phyloP scores from a whole-genome alignment of 345 rosid species.

The Populus tremula region DNA sequence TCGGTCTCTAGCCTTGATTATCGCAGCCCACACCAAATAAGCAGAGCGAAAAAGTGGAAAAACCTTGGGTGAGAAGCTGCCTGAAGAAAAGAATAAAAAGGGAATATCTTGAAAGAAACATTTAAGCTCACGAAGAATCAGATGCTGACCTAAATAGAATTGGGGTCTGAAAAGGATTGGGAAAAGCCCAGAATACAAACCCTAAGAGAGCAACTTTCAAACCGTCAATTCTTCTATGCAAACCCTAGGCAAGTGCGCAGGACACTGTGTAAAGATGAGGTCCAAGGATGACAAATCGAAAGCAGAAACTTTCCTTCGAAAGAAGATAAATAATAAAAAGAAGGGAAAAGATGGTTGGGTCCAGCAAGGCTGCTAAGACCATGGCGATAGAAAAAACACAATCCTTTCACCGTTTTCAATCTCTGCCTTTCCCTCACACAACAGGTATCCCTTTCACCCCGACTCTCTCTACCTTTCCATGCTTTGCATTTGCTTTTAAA shows the following conservation, averaged over 20 bases:
- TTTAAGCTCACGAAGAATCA: slow-evolving; percentile 21
- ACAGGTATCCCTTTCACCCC: not conserved
- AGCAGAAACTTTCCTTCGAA: not conserved
- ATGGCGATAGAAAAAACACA: not conserved
- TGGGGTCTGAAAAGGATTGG: not conserved
- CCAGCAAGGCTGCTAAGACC: slow-evolving; percentile 11
- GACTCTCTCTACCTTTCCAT: slow-evolving; percentile 1
- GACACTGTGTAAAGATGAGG: not conserved
- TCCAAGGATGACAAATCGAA: not conserved
- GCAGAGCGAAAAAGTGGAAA: not conserved
- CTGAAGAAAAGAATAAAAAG: slow-evolving; percentile 1
- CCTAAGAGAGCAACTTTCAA: not conserved
- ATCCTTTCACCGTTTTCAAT: slow-evolving; percentile 38
- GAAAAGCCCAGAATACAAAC: not conserved
- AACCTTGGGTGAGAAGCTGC: not conserved
- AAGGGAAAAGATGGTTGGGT: slow-evolving; percentile 2
- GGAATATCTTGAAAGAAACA: slow-evolving; percentile 26
- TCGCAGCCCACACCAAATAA: too few species aligned
- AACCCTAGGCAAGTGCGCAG: not conserved
- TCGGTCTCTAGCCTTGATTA: too few species aligned
- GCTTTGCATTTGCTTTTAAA: not conserved
- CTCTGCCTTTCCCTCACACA: not conserved
- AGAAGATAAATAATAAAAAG: not conserved
- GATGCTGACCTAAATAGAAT: slow-evolving; percentile 10
- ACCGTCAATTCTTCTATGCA: not conserved